Conservation (phyloP, 805 yeast species). For the Komagataella pseudopastoris region DNA sequence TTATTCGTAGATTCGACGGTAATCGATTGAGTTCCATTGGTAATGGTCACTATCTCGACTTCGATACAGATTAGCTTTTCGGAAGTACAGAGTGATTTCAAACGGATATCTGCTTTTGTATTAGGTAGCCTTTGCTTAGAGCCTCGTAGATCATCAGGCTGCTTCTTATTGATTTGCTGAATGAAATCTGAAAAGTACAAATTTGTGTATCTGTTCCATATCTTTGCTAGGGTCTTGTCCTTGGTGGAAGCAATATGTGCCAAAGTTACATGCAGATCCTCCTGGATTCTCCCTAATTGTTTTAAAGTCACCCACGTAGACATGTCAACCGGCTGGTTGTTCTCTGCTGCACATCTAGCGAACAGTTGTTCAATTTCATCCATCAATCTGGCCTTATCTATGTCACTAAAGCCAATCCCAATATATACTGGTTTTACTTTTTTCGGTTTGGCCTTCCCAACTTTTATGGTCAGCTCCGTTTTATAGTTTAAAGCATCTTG, state of each 20-base stretch:
- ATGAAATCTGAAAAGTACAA: neutral
- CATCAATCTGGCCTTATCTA: neutral
- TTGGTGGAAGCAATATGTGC: constrained; percentile 26
- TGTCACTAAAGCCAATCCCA: constrained; percentile 21
- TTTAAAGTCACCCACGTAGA: constrained; percentile 15
- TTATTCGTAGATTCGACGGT: constrained; percentile 22
- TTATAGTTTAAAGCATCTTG: constrained; percentile 35
- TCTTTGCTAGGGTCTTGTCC: constrained; percentile 3
- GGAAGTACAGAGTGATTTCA: neutral
- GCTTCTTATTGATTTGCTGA: neutral
- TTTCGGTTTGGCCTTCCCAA: constrained; percentile 9
- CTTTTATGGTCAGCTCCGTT: constrained; percentile 31
- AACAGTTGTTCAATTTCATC: neutral
- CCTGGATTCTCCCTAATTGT: constrained; percentile 26
- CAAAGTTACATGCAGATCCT: constrained; percentile 54
- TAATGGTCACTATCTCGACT: constrained; percentile 21
- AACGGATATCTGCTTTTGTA: neutral
- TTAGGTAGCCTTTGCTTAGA: neutral
- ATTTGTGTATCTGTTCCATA: constrained; percentile 7
- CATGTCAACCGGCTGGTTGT: neutral
- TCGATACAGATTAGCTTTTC: constrained; percentile 35
- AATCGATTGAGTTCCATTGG: constrained; percentile 3
- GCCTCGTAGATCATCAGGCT: neutral
- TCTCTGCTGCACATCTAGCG: constrained; percentile 2
- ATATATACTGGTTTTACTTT: constrained; percentile 26